phyloP scores from a whole-genome alignment of 306 rosid species.

The Canavalia gladiata region DNA sequence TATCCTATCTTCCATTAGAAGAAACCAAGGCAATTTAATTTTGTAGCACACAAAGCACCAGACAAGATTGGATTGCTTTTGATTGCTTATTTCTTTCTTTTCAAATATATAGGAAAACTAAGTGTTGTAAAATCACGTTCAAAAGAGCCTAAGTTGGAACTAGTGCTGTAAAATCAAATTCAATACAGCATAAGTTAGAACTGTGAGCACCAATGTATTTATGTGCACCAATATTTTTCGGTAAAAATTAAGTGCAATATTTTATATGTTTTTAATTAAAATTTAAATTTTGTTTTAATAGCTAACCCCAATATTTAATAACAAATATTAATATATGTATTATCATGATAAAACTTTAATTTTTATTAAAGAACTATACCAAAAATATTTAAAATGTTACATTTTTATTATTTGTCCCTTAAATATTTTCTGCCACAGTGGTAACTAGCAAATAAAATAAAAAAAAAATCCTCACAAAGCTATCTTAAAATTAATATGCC shows the following conservation, averaged over 20 bases:
- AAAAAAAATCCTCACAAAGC: too few species aligned
- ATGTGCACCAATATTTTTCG: too few species aligned
- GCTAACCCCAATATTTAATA: too few species aligned
- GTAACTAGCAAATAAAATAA: not conserved
- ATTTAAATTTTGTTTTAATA: too few species aligned
- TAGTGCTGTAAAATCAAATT: not conserved
- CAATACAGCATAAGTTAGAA: not conserved
- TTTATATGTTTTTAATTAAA: too few species aligned
- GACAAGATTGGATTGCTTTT: slow-evolving; percentile 25
- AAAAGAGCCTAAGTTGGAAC: not conserved
- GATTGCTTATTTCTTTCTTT: not conserved
- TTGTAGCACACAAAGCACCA: slow-evolving; percentile 39
- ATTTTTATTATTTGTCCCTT: too few species aligned
- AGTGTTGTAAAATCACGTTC: not conserved
- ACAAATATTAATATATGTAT: too few species aligned
- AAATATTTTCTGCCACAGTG: not conserved
- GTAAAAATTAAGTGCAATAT: too few species aligned
- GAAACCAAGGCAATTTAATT: slow-evolving; percentile 46
- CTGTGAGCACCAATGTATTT: not conserved
- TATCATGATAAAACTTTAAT: too few species aligned
- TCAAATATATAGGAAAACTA: not conserved
- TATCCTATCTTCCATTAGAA: slow-evolving; percentile 50
- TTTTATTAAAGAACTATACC: too few species aligned
- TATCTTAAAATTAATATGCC: not conserved
- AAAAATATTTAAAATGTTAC: too few species aligned